Conservation (phyloP, 1,284 basidiomycete genomes). For the Xanthoconium separans region DNA sequence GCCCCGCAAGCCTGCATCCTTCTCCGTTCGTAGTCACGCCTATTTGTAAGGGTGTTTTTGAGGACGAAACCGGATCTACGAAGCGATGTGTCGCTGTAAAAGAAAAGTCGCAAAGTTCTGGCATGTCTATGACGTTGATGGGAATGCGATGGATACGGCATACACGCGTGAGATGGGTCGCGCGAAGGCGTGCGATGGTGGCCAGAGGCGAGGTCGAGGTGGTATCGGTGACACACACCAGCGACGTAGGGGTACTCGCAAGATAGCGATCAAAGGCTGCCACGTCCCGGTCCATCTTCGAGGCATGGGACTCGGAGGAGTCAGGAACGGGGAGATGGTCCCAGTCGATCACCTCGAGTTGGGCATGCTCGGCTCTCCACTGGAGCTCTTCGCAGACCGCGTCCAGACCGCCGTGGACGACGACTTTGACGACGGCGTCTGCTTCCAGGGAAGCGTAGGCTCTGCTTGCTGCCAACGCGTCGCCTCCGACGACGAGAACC, state of each 20-base stretch:
- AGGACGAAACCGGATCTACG: slow-evolving; percentile 43
- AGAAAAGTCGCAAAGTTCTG: slow-evolving; percentile 85
- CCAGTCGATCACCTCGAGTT: slow-evolving; percentile 60
- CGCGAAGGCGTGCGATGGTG: slow-evolving; percentile 37
- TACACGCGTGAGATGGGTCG: slow-evolving; percentile 55
- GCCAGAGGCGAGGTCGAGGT: slow-evolving; percentile 16
- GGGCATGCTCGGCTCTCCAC: slow-evolving; percentile 56
- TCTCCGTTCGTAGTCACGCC: slow-evolving; percentile 91
- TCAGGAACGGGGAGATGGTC: slow-evolving; percentile 34
- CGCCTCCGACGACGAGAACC: slow-evolving; percentile 75
- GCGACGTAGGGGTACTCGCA: slow-evolving; percentile 39
- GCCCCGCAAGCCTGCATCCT: slow-evolving; percentile 83
- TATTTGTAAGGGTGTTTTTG: slow-evolving; percentile 71
- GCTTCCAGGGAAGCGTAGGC: slow-evolving; percentile 84
- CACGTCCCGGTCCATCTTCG: slow-evolving; percentile 34
- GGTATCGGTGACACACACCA: slow-evolving; percentile 68
- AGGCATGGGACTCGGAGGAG: background rate
- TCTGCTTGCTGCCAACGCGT: slow-evolving; percentile 75
- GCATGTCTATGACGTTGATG: slow-evolving; percentile 86
- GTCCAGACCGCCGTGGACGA: slow-evolving; percentile 48
- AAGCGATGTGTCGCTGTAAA: slow-evolving; percentile 91
- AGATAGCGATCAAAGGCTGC: slow-evolving; percentile 50
- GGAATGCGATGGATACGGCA: slow-evolving; percentile 66
- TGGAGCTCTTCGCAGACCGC: slow-evolving; percentile 70
- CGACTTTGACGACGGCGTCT: slow-evolving; percentile 69